Base-by-base conservation (phyloP, 1,284 basidiomycete genomes). In the Nidula niveotomentosa region DNA sequence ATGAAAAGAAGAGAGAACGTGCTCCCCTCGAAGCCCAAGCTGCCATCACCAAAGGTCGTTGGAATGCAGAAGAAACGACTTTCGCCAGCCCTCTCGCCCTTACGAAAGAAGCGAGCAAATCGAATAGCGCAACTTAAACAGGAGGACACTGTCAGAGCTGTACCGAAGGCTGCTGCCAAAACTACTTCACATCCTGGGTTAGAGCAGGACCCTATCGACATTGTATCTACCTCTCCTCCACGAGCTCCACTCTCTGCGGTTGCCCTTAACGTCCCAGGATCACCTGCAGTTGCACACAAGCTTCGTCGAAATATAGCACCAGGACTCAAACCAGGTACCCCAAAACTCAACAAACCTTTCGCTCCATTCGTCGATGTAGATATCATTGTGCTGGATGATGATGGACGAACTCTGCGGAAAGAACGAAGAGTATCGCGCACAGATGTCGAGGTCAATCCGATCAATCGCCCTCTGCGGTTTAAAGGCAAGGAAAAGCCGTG, bases 361-460 rank as follows among this genome's bases (percentile, higher is more conserved):
- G 73, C 76, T 4, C 78, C 82, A 1, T 71, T 79, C 17, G 74
- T 89, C 9, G 74, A 85, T 49, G 75, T 90, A 47, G 86, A 91
- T 41, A 90, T 91, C 48, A 72, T 84, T 37, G 70, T 87, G 43
- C 56, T 90, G 30, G 88, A 90, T 62, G 74, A 79, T 18, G 64
- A 73, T 43, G 89, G 88, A 8, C 74, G 70, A 52, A 79, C 72
- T 39, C 57, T 90, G 48, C 80, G 77, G 56, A 77, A 82, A 63
- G 88, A 90, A 60, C 65, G 73, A 54, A 71, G 84, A 49, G 67
- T 79, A 8, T 78, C 79, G 6, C 68, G 70, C 45, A 69, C 69
- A 10, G 70, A 70, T 51, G 54, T 73, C 0, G 65, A 69, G 54
- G 36, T 60, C 8, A 73, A 71, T 55, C 59, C 64, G n/a, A 57